A percentile compares a stretch with the other conserved stretches of the same genome.
Conservation (phyloP, 1,284 basidiomycete species). For the Trametes hirsuta region DNA sequence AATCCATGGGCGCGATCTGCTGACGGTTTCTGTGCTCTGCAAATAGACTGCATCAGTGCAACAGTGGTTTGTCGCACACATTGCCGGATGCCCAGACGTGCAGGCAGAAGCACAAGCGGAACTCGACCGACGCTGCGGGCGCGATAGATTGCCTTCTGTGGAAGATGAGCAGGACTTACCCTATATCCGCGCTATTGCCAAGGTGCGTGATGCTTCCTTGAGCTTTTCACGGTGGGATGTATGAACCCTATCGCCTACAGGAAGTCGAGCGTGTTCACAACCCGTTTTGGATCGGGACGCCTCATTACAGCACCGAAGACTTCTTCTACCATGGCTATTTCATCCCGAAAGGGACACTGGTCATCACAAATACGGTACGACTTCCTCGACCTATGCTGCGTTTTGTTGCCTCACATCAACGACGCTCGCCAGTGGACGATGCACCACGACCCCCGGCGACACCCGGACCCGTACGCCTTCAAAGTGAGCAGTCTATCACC, state of each 20-base stretch:
- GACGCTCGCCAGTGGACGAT: slow-evolving; percentile 12
- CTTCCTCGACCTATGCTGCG: no score
- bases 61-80: slow-evolving; percentile 27
- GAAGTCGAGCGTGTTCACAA: slow-evolving; percentile 36
- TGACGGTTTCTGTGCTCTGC: no score
- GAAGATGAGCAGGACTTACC: slow-evolving; percentile 2
- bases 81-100: slow-evolving; percentile 20
- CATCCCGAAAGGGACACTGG: slow-evolving; percentile 27
- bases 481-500: slow-evolving; percentile 2
- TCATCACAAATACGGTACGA: slow-evolving; percentile 21
- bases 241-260: background rate
- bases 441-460: slow-evolving; percentile 21
- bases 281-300: slow-evolving; percentile 41
- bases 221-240: no score
- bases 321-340: slow-evolving; percentile 24
- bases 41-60: slow-evolving; percentile 25
- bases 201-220: background rate
- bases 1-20: no score
- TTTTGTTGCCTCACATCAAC: background rate
- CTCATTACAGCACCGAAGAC: slow-evolving; percentile 25
- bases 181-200: slow-evolving; percentile 23
- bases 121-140: slow-evolving; percentile 41
- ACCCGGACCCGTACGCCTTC: slow-evolving; percentile 21
- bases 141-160: slow-evolving; percentile 34
- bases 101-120: slow-evolving; percentile 39